Evolutionary conservation across 2,329 filamentous ascomycete genomes (phyloP).

Genomic region (Neonectria sp.): DNA sequence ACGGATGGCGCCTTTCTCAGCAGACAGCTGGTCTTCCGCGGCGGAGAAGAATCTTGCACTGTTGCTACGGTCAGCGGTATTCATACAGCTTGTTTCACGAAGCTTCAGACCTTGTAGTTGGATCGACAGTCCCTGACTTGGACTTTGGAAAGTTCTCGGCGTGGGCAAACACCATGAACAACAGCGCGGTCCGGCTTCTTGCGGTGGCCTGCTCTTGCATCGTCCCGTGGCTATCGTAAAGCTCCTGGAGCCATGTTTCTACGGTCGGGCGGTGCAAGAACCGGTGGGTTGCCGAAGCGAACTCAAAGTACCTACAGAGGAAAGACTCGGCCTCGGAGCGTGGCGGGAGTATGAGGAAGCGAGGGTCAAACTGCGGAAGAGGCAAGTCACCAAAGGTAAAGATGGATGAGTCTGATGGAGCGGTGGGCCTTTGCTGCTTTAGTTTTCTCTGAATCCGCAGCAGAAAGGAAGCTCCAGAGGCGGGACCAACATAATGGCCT

Average conservation of each 20-base stretch:
- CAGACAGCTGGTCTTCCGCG: slow-evolving; percentile 53
- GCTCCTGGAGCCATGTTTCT: slow-evolving; percentile 60
- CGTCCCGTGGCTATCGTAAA: slow-evolving; percentile 50
- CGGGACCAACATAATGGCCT: slow-evolving; percentile 40
- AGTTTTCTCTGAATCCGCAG: slow-evolving; percentile 49
- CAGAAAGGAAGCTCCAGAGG: slow-evolving; percentile 39
- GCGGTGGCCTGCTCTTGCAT: slow-evolving; percentile 40
- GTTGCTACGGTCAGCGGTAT: not conserved
- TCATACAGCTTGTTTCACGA: too few species aligned
- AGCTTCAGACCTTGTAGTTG: slow-evolving; percentile 10
- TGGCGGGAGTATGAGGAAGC: slow-evolving; percentile 56
- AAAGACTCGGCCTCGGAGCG: slow-evolving; percentile 52
- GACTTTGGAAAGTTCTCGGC: slow-evolving; percentile 58
- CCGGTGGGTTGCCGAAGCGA: slow-evolving; percentile 68
- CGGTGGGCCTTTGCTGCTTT: slow-evolving; percentile 57
- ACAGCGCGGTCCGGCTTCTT: slow-evolving; percentile 54
- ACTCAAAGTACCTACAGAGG: slow-evolving; percentile 67
- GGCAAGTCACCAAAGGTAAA: slow-evolving; percentile 66
- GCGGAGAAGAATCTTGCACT: slow-evolving; percentile 52
- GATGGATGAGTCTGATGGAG: slow-evolving; percentile 58
- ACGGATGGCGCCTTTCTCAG: slow-evolving; percentile 54
- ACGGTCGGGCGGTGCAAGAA: slow-evolving; percentile 67
- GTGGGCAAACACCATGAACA: slow-evolving; percentile 68
- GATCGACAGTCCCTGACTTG: slow-evolving; percentile 34
- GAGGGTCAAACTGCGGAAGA: slow-evolving; percentile 54